These are phyloP conservation scores for Immersiella caudata DNA, from an alignment of 495 filamentous ascomycete genomes.

Conservation along the genomic window DNA sequence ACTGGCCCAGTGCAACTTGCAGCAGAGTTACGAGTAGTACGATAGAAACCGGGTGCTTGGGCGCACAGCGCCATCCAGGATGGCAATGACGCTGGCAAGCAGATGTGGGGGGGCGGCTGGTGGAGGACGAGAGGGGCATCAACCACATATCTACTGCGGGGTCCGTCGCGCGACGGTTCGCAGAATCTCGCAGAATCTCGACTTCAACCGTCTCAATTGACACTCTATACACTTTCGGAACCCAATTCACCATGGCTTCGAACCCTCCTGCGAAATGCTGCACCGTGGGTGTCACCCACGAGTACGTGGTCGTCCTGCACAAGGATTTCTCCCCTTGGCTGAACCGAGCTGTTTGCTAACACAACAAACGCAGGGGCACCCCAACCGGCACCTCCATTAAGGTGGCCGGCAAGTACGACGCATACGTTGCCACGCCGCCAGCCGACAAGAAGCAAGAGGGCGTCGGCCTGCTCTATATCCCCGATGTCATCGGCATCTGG, in stretches of 20 bases:
- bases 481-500: slow-evolving; percentile 74
- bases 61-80: not conserved
- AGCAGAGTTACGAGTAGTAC: too few relatives aligned
- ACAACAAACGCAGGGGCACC: slow-evolving; percentile 29
- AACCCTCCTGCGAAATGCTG: slow-evolving; percentile 40
- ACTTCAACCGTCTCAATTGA: not conserved
- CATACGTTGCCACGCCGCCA: slow-evolving; percentile 54
- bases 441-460: slow-evolving; percentile 49
- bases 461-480: slow-evolving; percentile 58
- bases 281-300: slow-evolving; percentile 39
- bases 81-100: not conserved
- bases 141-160: slow-evolving; percentile 8
- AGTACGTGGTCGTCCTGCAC: slow-evolving; percentile 23
- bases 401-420: slow-evolving; percentile 48
- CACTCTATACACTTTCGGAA: not conserved
- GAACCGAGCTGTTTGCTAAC: slow-evolving; percentile 12
- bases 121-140: slow-evolving; percentile 4
- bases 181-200: not conserved
- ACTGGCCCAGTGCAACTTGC: not conserved
- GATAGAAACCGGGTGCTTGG: too few relatives aligned
- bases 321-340: not conserved
- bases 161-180: not conserved
- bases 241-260: slow-evolving; percentile 37
- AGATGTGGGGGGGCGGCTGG: not conserved
- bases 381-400: slow-evolving; percentile 47